These are phyloP conservation scores for Metrosideros polymorpha DNA, from an alignment of 441 rosid genomes.

Conservation along the genomic window DNA sequence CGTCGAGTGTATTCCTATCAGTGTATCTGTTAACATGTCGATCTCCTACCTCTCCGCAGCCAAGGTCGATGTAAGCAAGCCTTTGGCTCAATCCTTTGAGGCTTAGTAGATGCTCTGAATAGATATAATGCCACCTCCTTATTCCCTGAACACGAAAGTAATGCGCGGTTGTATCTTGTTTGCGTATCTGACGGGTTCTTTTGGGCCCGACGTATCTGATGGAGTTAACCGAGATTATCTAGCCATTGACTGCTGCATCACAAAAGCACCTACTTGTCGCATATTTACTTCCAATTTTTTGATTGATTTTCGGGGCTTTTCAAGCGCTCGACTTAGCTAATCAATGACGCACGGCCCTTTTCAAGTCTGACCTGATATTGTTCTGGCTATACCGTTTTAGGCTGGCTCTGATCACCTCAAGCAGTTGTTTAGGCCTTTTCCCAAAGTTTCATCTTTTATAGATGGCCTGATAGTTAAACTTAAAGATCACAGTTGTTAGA, in stretches of 20 bases:
- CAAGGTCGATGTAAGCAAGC: constrained; percentile 44
- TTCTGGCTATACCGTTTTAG: background rate
- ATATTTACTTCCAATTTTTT: background rate
- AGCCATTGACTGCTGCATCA: background rate
- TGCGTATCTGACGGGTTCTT: background rate
- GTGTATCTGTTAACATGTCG: constrained; percentile 77
- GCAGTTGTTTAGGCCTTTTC: background rate
- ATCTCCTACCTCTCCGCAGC: constrained; percentile 66
- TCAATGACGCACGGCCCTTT: background rate
- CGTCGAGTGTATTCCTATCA: constrained; percentile 49
- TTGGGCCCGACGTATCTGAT: background rate
- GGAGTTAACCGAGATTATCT: background rate
- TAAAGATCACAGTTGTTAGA: background rate
- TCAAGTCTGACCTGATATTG: background rate
- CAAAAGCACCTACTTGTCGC: background rate
- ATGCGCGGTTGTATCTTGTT: background rate
- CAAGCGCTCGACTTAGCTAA: background rate
- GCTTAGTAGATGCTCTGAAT: background rate
- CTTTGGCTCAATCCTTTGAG: background rate
- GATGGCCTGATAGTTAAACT: background rate
- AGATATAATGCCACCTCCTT: background rate
- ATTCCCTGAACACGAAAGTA: background rate
- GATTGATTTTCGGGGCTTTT: background rate
- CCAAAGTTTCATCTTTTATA: background rate
- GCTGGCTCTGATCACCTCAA: background rate